A percentile compares a stretch with the other conserved stretches of the same genome.
Conservation (phyloP, 2,329 filamentous ascomycete genomes). For the Setomelanomma holmii region DNA sequence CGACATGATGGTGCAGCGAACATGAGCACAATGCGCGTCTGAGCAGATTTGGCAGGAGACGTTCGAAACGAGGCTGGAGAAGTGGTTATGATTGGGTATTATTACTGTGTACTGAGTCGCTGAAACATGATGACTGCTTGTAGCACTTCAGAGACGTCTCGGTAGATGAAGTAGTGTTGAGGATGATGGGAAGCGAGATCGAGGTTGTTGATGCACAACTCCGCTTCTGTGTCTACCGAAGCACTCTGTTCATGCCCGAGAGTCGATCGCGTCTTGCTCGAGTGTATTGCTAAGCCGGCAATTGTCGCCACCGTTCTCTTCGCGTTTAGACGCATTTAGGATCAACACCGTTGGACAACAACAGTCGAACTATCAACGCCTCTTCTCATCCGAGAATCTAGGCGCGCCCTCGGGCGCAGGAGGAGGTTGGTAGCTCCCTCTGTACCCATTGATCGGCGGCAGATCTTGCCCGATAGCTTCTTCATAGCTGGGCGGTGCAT, state of each 20-base stretch:
- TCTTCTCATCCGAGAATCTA: slow-evolving; percentile 47
- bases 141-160: slow-evolving; percentile 4
- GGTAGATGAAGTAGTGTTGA: slow-evolving; percentile 21
- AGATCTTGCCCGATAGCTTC: slow-evolving; percentile 85
- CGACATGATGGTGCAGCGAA: background rate
- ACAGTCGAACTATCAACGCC: no score
- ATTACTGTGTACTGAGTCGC: background rate
- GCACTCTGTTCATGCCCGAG: background rate
- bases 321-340: no score
- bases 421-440: slow-evolving; percentile 68
- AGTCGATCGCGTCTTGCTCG: background rate
- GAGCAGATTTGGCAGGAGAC: background rate
- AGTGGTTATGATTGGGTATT: slow-evolving; percentile 21
- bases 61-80: slow-evolving; percentile 6
- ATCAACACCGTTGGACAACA: no score
- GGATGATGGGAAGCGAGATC: slow-evolving; percentile 23
- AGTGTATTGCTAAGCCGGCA: background rate
- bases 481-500: slow-evolving; percentile 94
- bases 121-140: background rate
- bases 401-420: slow-evolving; percentile 47
- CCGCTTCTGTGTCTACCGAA: slow-evolving; percentile 1
- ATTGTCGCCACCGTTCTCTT: background rate
- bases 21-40: background rate
- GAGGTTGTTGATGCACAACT: slow-evolving; percentile 7
- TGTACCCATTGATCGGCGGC: slow-evolving; percentile 73